phyloP scores from a whole-genome alignment of 331 rosid species.

The Phaseolus coccineus region DNA sequence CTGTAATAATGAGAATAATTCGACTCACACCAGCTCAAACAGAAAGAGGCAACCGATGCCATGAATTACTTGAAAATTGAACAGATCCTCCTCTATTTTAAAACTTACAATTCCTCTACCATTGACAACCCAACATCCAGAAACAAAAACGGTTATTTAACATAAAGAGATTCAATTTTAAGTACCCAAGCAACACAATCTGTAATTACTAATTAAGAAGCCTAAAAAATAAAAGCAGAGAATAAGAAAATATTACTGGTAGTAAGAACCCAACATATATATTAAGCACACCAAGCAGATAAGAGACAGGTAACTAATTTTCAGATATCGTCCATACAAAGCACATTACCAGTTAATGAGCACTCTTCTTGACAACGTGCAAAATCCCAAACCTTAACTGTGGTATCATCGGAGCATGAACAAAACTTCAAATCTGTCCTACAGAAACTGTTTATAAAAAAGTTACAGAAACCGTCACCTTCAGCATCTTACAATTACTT shows the following conservation, averaged over 20 bases:
- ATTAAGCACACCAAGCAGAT: conserved; percentile 9
- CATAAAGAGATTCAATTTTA: not conserved
- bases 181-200: not conserved
- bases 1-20: not conserved
- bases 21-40: not conserved
- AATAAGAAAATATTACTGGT: conserved; percentile 6
- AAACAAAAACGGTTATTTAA: conserved; percentile 1
- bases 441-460: conserved; percentile 81
- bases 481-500: not conserved
- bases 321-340: conserved; percentile 48
- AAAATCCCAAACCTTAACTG: conserved; percentile 99
- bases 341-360: conserved; percentile 96
- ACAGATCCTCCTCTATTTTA: not conserved
- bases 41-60: not conserved
- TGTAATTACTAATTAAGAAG: not conserved
- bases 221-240: not conserved
- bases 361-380: conserved; percentile 99
- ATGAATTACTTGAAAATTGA: not conserved
- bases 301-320: conserved; percentile 28
- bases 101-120: conserved; percentile 10
- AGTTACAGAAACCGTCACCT: conserved; percentile 45
- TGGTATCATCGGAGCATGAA: conserved; percentile 96
- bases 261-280: conserved; percentile 5
- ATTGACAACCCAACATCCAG: not conserved
- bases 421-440: conserved; percentile 98